Evolutionary conservation across 2,329 filamentous ascomycete genomes (phyloP), one percentile per base, ranked within the genome.

Genomic region (Fusarium nisikadoi): DNA sequence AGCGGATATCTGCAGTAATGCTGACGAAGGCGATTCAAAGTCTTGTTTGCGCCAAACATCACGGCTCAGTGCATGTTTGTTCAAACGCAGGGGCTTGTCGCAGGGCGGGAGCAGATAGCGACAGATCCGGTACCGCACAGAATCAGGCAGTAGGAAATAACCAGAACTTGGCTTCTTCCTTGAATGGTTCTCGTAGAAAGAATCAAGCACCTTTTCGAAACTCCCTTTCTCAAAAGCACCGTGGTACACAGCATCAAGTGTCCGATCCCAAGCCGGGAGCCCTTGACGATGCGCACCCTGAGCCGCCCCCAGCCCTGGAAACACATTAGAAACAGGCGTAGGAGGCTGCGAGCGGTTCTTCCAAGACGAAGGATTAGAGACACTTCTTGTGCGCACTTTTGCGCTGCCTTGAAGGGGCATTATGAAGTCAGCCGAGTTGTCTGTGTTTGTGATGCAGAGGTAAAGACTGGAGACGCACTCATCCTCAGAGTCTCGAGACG

Each of bases 191-290:
- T 52, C 31, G 23, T 76, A 75, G 45, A 81, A 80, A 4, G 68
- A 56, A n/a, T 45, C 11, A 4, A 81, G 70, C 3, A 71, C 72
- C 5, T 62, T 39, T 6, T 49, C 62, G 27, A 80, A 79, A 2
- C 38, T 41, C 0, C 42, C 31, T 4, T 47, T 49, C 10, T 70
- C 59, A 4, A 63, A 52, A 12, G 75, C 25, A 4, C 70, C 64
- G 52, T 82, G 80, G 43, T 79, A 81, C n/a, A 83, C 77, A 10
- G 81, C 65, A 31, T 83, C 81, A n/a, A 82, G 68, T 14, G 74
- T 74, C 4, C 81, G 79, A 50, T 83, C 79, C 81, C 81, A 83
- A 1, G 81, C 70, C 4, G 80, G 80, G 11, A 77, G 72, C 13
- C 55, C 53, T 8, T 47, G 50, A 19, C 68, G 66, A 27, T 67